Base-by-base conservation (phyloP, 805 yeast genomes). In the Lipomyces yamadae region DNA sequence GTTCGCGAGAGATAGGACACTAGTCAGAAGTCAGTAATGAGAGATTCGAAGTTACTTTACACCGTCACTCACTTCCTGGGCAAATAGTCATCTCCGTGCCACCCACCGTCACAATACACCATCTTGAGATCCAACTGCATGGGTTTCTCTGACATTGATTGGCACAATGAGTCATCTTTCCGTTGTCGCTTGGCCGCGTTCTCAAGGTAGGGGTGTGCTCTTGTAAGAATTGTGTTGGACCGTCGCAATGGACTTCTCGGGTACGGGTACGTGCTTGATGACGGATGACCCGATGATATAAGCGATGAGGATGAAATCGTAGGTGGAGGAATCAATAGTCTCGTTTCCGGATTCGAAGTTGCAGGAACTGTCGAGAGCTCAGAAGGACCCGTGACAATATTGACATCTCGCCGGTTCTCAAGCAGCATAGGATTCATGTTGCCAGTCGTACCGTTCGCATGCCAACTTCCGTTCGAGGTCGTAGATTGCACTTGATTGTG, bases 41-140 rank as follows among this genome's bases (percentile, higher is more conserved):
- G 39, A n/a, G 13, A 24, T 35, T 13, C 33, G 52, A 24, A 1
- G 15, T 37, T 13, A 34, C 42, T 10, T 8, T 35, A 24, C 30
- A 48, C 15, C 7, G 15, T 3, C 34, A 35, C 72, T 32, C 55
- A 67, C 67, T 70, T 70, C 39, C 58, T 58, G 30, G 71, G 68
- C 5, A 55, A 52, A 48, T 65, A 67, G 39, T 59, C 65, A 37
- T 67, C 72, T 11, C 67, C 66, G 45, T 67, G 67, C 72, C 69
- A 64, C 10, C 72, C 70, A 7, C 72, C 66, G 48, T 68, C 71
- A 48, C 73, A 68, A 33, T 62, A 65, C 4, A 59, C 54, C 63
- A 70, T 29, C 35, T 64, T 59, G 62, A 68, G 42, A 8, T 60
- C 53, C 34, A 68, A 37, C 54, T 37, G 34, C 39, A 35, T 33